A percentile compares a stretch with the other conserved stretches of the same genome.
Evolutionary conservation across 768 basidiomycete species (phyloP).

Genomic region (Tremella mesenterica): DNA sequence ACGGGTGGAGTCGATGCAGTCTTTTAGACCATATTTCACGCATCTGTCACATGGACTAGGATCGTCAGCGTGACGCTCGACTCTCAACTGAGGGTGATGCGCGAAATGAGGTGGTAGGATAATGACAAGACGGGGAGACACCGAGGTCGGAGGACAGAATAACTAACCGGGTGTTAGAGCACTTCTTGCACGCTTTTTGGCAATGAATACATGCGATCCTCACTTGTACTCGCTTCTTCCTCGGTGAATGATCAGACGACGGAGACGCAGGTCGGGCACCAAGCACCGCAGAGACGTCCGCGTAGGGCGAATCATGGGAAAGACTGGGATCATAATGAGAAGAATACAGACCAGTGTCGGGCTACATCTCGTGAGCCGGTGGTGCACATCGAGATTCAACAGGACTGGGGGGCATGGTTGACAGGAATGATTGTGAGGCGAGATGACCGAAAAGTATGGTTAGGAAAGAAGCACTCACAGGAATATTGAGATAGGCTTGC

Average conservation of each 20-base stretch:
- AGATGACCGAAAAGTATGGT: not conserved
- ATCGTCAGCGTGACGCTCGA: not conserved
- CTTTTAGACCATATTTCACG: slow-evolving; percentile 32
- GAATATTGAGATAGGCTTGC: slow-evolving; percentile 7
- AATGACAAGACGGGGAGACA: not conserved
- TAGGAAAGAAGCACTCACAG: not conserved
- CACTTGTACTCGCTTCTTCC: slow-evolving; percentile 38
- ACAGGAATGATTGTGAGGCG: not conserved
- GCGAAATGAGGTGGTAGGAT: not conserved
- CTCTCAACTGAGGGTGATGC: not conserved
- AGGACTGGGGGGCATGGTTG: not conserved
- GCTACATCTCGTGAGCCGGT: too few relatives aligned
- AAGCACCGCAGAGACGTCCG: not conserved
- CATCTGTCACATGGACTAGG: slow-evolving; percentile 40
- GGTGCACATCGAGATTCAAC: too few relatives aligned
- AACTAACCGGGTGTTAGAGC: slow-evolving; percentile 39
- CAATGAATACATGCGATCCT: slow-evolving; percentile 42
- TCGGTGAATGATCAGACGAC: not conserved
- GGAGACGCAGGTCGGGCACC: not conserved
- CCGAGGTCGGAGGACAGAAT: not conserved
- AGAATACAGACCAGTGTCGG: too few relatives aligned
- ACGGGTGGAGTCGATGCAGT: slow-evolving; percentile 36
- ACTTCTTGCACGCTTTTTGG: slow-evolving; percentile 44
- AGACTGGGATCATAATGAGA: too few relatives aligned
- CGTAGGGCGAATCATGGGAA: not conserved